Percentiles rank a stretch among this genome's conserved stretches.
Evolutionary conservation across 768 basidiomycete genomes (phyloP).

Genomic region (Mycena chlorophos): DNA sequence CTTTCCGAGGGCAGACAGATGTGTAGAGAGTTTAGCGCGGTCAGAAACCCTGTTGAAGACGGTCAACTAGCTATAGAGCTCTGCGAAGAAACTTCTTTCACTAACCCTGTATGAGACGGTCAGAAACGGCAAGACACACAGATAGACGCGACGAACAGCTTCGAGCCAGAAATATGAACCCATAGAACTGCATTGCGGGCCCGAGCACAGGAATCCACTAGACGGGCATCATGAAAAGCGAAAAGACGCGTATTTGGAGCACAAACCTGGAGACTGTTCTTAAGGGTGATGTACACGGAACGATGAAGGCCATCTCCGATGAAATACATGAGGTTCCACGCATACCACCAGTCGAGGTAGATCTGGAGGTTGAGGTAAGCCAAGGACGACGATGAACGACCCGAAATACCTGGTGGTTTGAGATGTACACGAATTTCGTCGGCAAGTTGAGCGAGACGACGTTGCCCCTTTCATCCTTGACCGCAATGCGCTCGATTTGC

Average conservation of each 20-base stretch:
- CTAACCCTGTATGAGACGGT: too few relatives aligned
- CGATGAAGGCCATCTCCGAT: constrained; percentile 60
- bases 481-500: constrained; percentile 58
- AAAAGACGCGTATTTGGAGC: background rate
- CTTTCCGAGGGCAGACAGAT: constrained; percentile 68
- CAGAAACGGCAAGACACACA: background rate
- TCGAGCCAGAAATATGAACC: constrained; percentile 90
- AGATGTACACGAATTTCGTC: constrained; percentile 77
- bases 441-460: constrained; percentile 69
- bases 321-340: constrained; percentile 81
- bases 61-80: background rate
- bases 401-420: constrained; percentile 82
- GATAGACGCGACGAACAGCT: constrained; percentile 49
- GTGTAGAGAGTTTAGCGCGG: constrained; percentile 59
- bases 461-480: constrained; percentile 56
- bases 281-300: constrained; percentile 87
- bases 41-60: constrained; percentile 60
- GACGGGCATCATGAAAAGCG: background rate
- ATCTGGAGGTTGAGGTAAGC: constrained; percentile 40
- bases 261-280: constrained; percentile 79
- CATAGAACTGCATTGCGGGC: constrained; percentile 95
- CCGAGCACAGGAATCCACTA: constrained; percentile 78
- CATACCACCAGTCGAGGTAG: constrained; percentile 86
- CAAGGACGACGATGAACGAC: background rate
- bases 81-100: too few relatives aligned